Conservation (phyloP, 768 basidiomycete genomes). For the Hygrocybe punicea region DNA sequence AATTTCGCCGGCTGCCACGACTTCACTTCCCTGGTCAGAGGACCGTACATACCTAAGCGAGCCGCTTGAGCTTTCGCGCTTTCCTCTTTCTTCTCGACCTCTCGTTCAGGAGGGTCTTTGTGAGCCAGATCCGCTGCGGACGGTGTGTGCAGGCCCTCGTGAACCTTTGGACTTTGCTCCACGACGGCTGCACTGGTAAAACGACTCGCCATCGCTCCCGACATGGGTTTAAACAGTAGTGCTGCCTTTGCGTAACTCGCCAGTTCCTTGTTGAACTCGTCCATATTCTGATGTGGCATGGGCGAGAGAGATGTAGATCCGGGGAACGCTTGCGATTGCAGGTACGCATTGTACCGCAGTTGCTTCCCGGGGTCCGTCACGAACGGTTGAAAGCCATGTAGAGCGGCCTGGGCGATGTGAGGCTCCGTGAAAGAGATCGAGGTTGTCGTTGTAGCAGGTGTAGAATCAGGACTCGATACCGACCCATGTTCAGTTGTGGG, state of each 20-base stretch:
- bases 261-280: slow-evolving; percentile 79
- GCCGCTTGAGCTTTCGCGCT: slow-evolving; percentile 82
- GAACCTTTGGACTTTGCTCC: slow-evolving; percentile 58
- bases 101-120: slow-evolving; percentile 35
- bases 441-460: slow-evolving; percentile 30
- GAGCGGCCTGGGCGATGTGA: slow-evolving; percentile 79
- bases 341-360: slow-evolving; percentile 78
- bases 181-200: slow-evolving; percentile 79
- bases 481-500: slow-evolving; percentile 25
- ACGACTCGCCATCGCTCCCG: slow-evolving; percentile 90
- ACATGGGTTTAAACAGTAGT: slow-evolving; percentile 84
- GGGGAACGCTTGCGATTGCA: slow-evolving; percentile 64
- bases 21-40: slow-evolving; percentile 70
- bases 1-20: slow-evolving; percentile 81
- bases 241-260: slow-evolving; percentile 86
- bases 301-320: slow-evolving; percentile 50
- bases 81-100: slow-evolving; percentile 49
- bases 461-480: slow-evolving; percentile 23
- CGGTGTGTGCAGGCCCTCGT: slow-evolving; percentile 70
- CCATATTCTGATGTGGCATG: slow-evolving; percentile 54
- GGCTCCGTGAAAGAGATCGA: slow-evolving; percentile 65
- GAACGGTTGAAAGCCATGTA: slow-evolving; percentile 90
- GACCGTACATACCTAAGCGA: slow-evolving; percentile 83
- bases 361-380: slow-evolving; percentile 73
- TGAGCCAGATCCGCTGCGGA: slow-evolving; percentile 42